Base-by-base conservation (phyloP, 179 eudicot genomes). In the Gypsophila paniculata region DNA sequence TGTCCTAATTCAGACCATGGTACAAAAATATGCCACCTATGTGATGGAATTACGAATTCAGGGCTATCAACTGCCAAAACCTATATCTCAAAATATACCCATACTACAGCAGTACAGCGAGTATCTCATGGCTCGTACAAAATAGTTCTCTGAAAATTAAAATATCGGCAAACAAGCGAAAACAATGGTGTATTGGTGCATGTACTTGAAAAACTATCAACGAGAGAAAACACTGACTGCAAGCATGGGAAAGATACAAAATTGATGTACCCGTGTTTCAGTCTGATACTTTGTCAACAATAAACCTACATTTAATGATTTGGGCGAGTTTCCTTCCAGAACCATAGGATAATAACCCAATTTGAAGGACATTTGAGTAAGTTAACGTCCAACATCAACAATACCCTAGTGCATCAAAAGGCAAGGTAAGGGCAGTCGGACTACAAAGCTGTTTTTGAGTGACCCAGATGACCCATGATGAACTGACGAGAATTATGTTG, bases 1-100 rank as follows among this genome's bases (percentile, higher is more conserved):
- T 34, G 44, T 13, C 42, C 46, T 62, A 62, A 34, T 62, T 34
- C 21, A 62, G 66, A 19, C 66, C 42, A 18, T 59, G 52, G 52
- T 46, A 46, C 15, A 11, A 46, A 46, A 7, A 46, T 10, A 12
- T 46, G 52, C 52, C 52, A 46, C 15, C 9, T 46, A 46, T 2
- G 52, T 46, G 12, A 46, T 9, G 52, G 15, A 46, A 12, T 46
- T 46, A 46, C 17, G 14, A 46, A 46, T 46, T 46, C 52, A 46
- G 14, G 52, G 15, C 52, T 10, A 4, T 46, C 52, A 46, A 46
- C 52, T 9, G 17, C 49, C 1, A 46, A 10, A 46, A 13, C 14
- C 15, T 2, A 46, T 46, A 10, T 46, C 17, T 46, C 15, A 46
- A 46, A 13, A 13, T 12, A 42, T 42, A 42, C 17, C 10, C 9